These are phyloP conservation scores for Pestalotiopsis fici DNA, from an alignment of 2,329 filamentous ascomycete genomes.

Conservation along the genomic window DNA sequence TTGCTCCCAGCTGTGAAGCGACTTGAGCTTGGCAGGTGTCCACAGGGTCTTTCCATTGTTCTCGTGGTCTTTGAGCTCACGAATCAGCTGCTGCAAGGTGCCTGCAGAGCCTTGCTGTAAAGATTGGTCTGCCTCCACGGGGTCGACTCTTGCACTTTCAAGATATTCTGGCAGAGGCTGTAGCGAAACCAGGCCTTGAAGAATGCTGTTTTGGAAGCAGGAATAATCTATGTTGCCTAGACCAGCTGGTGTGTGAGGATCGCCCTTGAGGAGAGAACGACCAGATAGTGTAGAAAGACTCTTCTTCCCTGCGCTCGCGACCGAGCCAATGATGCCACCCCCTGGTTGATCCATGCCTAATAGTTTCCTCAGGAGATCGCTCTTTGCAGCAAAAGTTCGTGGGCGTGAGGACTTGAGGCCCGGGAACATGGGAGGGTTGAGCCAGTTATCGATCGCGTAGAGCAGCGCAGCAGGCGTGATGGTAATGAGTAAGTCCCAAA, in stretches of 20 bases:
- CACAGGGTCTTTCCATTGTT: constrained; percentile 79
- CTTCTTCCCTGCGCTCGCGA: constrained; percentile 59
- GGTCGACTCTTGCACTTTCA: constrained; percentile 35
- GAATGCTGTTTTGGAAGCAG: constrained; percentile 95
- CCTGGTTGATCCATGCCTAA: constrained; percentile 57
- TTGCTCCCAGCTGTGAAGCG: constrained; percentile 92
- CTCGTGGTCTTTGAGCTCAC: constrained; percentile 66
- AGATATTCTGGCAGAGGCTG: constrained; percentile 70
- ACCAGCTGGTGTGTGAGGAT: constrained; percentile 58
- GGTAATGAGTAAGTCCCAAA: constrained; percentile 64
- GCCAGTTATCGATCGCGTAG: constrained; percentile 57
- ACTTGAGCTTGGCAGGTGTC: constrained; percentile 81
- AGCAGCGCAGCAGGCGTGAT: constrained; percentile 58
- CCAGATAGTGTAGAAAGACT: constrained; percentile 55
- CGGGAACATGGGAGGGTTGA: constrained; percentile 46
- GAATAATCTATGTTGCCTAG: constrained; percentile 93
- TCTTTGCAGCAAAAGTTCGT: constrained; percentile 59
- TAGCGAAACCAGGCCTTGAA: constrained; percentile 81
- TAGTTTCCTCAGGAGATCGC: constrained; percentile 63
- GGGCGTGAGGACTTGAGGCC: constrained; percentile 33
- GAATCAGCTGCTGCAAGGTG: constrained; percentile 65
- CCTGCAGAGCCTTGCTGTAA: constrained; percentile 39
- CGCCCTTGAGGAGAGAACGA: constrained; percentile 39
- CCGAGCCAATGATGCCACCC: constrained; percentile 53
- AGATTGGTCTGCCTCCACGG: constrained; percentile 24